Evolutionary conservation across 768 basidiomycete species (phyloP), one percentile per base, ranked within the genome.

Genomic region (Coprinellus micaceus): DNA sequence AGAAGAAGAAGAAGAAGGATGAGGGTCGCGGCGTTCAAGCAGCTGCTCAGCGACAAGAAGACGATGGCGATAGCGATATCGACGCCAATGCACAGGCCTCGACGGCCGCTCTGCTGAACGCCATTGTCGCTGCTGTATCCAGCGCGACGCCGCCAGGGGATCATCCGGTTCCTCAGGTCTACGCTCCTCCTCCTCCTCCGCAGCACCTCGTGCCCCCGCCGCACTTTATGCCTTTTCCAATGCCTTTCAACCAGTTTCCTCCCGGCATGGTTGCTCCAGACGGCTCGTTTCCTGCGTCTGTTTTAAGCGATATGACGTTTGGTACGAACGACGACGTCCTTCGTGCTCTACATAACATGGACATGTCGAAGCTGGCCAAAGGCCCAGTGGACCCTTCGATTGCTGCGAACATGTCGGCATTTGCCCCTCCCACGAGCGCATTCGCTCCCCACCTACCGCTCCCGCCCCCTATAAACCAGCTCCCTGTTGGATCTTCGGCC

Each of bases 281-380:
- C 30, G 46, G 51, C 58, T 13, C 49, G 52, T 25, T 61, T 56
- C 24, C 60, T 55, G 39, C 40, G 7, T 43, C 10, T 43, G 19
- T 19, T 7, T 21, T 40, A 59, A 60, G 11, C 60, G 76, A 80
- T 52, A 63, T 77, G 13, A 64, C 73, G n/a, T 74, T 75, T 54
- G 75, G 77, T 12, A 85, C 85, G 26, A 88, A 83, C 63, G 89
- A 91, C 47, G 86, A 89, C 57, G 80, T 91, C 43, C 71, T 91
- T 37, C 86, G 84, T 30, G 83, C 83, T 11, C 69, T 91, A 48
- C 88, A 90, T 65, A 83, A 86, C 47, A 73, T 90, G 58, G 89
- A 91, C 61, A 74, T 86, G 54, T 77, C 85, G 52, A 89, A 84
- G 71, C 81, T 91, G 6, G 54, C 81, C 86, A 0, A 78, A 74